Conservation (phyloP, 2,329 filamentous ascomycete species). For the Colletotrichum musae region DNA sequence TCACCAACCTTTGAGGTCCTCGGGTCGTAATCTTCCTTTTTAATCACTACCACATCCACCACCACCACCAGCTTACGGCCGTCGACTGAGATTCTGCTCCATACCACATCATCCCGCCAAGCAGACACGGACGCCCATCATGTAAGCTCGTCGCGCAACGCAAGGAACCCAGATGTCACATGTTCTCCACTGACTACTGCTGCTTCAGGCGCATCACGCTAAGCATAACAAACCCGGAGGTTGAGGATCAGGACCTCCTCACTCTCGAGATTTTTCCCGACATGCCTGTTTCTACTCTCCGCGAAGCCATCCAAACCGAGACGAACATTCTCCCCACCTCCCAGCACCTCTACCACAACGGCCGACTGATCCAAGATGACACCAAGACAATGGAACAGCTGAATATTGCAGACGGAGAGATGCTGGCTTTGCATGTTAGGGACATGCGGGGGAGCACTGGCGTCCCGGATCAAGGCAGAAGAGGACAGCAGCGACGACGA, state of each 20-base stretch:
- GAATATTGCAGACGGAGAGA: slow-evolving; percentile 88
- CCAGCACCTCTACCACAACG: slow-evolving; percentile 93
- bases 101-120: background rate
- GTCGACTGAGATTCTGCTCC: background rate
- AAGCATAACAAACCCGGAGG: slow-evolving; percentile 83
- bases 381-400: slow-evolving; percentile 85
- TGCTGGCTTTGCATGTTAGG: slow-evolving; percentile 88
- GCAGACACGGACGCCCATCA: slow-evolving; percentile 24
- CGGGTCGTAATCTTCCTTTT: background rate
- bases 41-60: background rate
- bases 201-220: slow-evolving; percentile 84
- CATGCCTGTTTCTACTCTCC: slow-evolving; percentile 87
- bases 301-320: slow-evolving; percentile 90
- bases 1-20: slow-evolving; percentile 1
- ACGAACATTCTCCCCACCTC: slow-evolving; percentile 78
- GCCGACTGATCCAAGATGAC: slow-evolving; percentile 81
- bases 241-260: slow-evolving; percentile 77
- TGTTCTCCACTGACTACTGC: slow-evolving; percentile 19
- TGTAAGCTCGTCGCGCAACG: slow-evolving; percentile 23
- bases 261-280: slow-evolving; percentile 86
- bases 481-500: slow-evolving; percentile 53
- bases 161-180: background rate
- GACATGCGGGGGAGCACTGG: slow-evolving; percentile 67
- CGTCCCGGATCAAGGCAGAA: slow-evolving; percentile 53
- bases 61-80: background rate